phyloP scores from a whole-genome alignment of 2,329 filamentous ascomycete species.

The Orbilia javanica region DNA sequence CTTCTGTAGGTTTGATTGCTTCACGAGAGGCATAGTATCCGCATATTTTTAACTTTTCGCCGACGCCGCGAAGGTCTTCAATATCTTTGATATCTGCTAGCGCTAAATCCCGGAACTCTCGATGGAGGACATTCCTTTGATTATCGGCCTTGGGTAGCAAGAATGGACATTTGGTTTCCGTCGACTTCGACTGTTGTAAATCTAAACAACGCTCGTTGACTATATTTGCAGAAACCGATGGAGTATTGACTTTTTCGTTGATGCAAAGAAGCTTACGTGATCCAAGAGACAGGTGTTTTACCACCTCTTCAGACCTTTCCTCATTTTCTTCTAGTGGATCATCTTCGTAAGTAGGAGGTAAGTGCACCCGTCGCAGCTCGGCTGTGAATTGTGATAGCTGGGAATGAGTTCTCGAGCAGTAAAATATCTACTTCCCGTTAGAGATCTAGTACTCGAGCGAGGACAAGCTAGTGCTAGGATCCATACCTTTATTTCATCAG shows the following conservation, averaged over 20 bases:
- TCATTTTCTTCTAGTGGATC: slow-evolving; percentile 60
- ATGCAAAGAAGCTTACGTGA: slow-evolving; percentile 92
- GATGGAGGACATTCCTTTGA: slow-evolving; percentile 72
- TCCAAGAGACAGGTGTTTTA: slow-evolving; percentile 86
- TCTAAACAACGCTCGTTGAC: slow-evolving; percentile 96
- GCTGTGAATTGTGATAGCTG: slow-evolving; percentile 89
- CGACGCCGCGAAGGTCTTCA: slow-evolving; percentile 84
- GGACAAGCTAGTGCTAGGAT: slow-evolving; percentile 30
- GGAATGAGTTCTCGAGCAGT: slow-evolving; percentile 92
- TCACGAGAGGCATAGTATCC: slow-evolving; percentile 96
- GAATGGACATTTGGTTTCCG: slow-evolving; percentile 78
- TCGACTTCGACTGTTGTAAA: slow-evolving; percentile 78
- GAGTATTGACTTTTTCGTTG: slow-evolving; percentile 80
- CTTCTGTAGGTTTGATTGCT: slow-evolving; percentile 83
- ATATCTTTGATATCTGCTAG: slow-evolving; percentile 91
- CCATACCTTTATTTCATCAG: slow-evolving; percentile 76
- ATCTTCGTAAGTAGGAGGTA: slow-evolving; percentile 77
- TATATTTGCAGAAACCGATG: slow-evolving; percentile 77
- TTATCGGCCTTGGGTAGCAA: slow-evolving; percentile 80
- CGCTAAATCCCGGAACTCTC: slow-evolving; percentile 86
- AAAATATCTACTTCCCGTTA: slow-evolving; percentile 75
- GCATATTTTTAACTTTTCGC: slow-evolving; percentile 83
- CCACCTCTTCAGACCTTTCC: slow-evolving; percentile 69
- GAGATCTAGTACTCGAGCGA: slow-evolving; percentile 29
- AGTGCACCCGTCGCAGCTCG: slow-evolving; percentile 81